Base-by-base conservation (phyloP, 2,329 filamentous ascomycete genomes). In the Phaeosphaeria sp. region DNA sequence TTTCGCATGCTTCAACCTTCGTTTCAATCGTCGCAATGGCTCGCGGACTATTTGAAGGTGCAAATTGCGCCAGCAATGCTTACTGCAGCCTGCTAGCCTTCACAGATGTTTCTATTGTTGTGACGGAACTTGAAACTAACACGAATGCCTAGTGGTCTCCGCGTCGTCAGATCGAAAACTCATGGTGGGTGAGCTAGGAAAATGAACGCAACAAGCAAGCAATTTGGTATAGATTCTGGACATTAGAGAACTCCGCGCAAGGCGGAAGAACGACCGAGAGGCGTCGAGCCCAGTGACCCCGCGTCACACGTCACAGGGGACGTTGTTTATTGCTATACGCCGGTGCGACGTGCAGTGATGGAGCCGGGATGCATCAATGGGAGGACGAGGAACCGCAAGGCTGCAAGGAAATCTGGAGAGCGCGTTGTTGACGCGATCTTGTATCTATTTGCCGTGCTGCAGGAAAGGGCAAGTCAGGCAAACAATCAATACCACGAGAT, bases 131-230 rank as follows among this genome's bases (percentile, higher is more conserved):
- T 55, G 51, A 63, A 53, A 65, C 73, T 75, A 55, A 75, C 69
- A 70, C 71, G 67, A 58, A 62, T 50, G 57, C 23, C 43, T 63
- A 96, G 92, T 97, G 76, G 85, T 96, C 44, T 95, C 93, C 54
- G 92, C 89, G 25, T 96, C 92, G 9, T 95, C 93, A n/a, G 93
- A 97, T 80, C 87, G 91, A 50, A 94, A 86, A 44, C 84, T 97
- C 73, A 83, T 97, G 64, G 83, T 97, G 6, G 93, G 93, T 58
- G 93, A 97, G 79, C 81, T 97, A 59, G 83, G 83, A 81, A 89
- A 83, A 84, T 87, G 85, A 80, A 52, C 43, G 56, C 22, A 50
- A 49, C 36, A 54, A 44, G 51, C 33, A 47, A 55, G 60, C 56
- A 60, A 59, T 55, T 69, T 72, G 64, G 65, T 65, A 69, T 58